A percentile compares a stretch with the other conserved stretches of the same genome.
phyloP scores from a whole-genome alignment of 2,329 filamentous ascomycete genomes.

The Cladophialophora bantiana region DNA sequence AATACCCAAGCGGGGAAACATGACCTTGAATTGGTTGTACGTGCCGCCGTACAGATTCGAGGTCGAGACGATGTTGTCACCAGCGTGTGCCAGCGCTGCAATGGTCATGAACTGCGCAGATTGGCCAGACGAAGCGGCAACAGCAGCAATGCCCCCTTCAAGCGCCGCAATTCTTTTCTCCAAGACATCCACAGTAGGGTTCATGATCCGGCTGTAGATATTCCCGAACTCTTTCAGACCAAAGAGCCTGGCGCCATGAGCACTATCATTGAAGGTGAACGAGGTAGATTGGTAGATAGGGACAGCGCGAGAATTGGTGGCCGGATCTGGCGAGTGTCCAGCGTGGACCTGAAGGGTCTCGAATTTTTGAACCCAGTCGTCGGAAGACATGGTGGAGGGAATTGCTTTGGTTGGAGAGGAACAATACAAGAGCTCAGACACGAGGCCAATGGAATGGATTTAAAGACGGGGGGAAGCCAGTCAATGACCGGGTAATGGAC shows the following conservation, averaged over 20 bases:
- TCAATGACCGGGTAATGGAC: not conserved
- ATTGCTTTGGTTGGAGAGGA: not conserved
- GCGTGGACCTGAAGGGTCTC: slow-evolving; percentile 88
- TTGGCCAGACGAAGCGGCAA: slow-evolving; percentile 76
- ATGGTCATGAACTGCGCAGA: slow-evolving; percentile 88
- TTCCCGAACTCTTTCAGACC: slow-evolving; percentile 97
- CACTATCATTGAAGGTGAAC: slow-evolving; percentile 93
- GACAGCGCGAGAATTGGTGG: slow-evolving; percentile 87
- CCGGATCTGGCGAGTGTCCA: slow-evolving; percentile 78
- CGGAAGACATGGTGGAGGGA: slow-evolving; percentile 45
- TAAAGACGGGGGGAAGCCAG: not conserved
- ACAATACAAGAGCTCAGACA: not conserved
- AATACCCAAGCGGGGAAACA: slow-evolving; percentile 80
- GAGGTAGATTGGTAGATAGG: slow-evolving; percentile 97
- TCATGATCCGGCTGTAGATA: slow-evolving; percentile 97
- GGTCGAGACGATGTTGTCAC: slow-evolving; percentile 89
- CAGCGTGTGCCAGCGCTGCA: slow-evolving; percentile 74
- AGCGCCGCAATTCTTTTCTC: slow-evolving; percentile 67
- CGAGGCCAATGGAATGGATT: no score
- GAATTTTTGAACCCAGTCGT: slow-evolving; percentile 62
- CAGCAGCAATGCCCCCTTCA: slow-evolving; percentile 75
- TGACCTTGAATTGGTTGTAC: slow-evolving; percentile 92
- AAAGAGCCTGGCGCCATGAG: slow-evolving; percentile 92
- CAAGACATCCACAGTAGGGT: slow-evolving; percentile 93
- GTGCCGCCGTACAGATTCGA: slow-evolving; percentile 89